Evolutionary conservation across 1,284 basidiomycete species (phyloP).

Genomic region (Fomitiporia mediterranea): DNA sequence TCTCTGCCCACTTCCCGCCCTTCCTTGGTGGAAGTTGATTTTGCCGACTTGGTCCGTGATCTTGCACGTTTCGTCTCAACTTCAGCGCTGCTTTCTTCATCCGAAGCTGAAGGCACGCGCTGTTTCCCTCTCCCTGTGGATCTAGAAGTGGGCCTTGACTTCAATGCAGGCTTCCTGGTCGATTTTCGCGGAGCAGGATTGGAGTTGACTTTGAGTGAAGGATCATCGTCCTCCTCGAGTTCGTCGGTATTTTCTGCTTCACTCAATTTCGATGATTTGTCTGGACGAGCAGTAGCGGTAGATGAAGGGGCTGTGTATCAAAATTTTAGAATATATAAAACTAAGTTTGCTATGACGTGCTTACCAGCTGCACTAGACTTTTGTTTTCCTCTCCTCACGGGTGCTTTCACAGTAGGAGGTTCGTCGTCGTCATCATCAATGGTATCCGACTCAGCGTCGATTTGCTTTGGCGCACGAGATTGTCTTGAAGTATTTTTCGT

Average conservation of each 20-base stretch:
- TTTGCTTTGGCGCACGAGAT: slow-evolving; percentile 1
- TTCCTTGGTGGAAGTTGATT: slow-evolving; percentile 29
- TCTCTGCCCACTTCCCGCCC: slow-evolving; percentile 22
- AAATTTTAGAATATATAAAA: background rate
- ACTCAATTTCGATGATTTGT: slow-evolving; percentile 3
- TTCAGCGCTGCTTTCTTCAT: slow-evolving; percentile 13
- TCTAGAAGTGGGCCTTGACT: slow-evolving; percentile 5
- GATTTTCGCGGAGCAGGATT: slow-evolving; percentile 20
- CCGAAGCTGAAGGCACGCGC: slow-evolving; percentile 24
- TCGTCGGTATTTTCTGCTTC: slow-evolving; percentile 12
- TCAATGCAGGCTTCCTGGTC: slow-evolving; percentile 11
- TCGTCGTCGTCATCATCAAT: slow-evolving; percentile 8
- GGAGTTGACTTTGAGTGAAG: slow-evolving; percentile 16
- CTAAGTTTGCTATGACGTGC: background rate
- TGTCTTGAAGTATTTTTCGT: slow-evolving; percentile 13
- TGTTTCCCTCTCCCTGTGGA: slow-evolving; percentile 19
- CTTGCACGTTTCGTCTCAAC: slow-evolving; percentile 18
- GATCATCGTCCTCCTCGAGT: slow-evolving; percentile 21
- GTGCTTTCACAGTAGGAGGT: background rate
- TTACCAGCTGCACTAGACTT: slow-evolving; percentile 3
- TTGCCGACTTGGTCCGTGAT: slow-evolving; percentile 24
- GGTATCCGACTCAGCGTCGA: background rate
- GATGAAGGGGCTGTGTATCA: background rate
- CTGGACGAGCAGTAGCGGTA: background rate
- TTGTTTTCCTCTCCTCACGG: slow-evolving; percentile 5